phyloP scores from a whole-genome alignment of 108 stramenopile genomes.

The Fistulifera pelliculosa region DNA sequence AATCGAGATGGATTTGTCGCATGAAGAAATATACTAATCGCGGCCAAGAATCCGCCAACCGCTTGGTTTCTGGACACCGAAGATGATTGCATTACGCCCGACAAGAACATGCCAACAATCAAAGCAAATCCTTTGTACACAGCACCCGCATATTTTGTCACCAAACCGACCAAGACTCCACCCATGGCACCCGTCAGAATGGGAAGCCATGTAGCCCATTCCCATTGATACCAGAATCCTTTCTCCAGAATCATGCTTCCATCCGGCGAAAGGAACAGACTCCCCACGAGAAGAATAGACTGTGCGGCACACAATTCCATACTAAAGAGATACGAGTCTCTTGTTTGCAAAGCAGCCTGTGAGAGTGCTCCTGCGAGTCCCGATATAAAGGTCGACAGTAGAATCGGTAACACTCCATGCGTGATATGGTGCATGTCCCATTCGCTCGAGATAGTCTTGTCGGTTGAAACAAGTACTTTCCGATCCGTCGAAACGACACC shows the following conservation, averaged over 20 bases:
- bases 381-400: conserved; percentile 73
- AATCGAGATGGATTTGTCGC: conserved; percentile 42
- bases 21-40: conserved; percentile 70
- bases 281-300: conserved; percentile 6
- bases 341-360: conserved; percentile 74
- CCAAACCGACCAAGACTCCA: conserved; percentile 68
- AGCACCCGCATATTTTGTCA: conserved; percentile 60
- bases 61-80: conserved; percentile 46
- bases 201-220: conserved; percentile 32
- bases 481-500: conserved; percentile 7
- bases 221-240: conserved; percentile 35
- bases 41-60: conserved; percentile 62
- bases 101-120: conserved; percentile 43
- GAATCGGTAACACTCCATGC: conserved; percentile 64
- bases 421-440: conserved; percentile 37
- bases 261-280: neutral
- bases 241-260: neutral
- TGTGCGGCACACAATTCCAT: conserved; percentile 57
- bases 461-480: neutral
- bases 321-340: conserved; percentile 61
- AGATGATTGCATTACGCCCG: conserved; percentile 29
- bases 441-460: conserved; percentile 15
- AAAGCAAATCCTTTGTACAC: conserved; percentile 57
- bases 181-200: conserved; percentile 49
- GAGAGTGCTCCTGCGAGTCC: conserved; percentile 84